These are phyloP conservation scores for Solanum corneliomulleri DNA, from an alignment of 257 asterid genomes.

Conservation along the genomic window DNA sequence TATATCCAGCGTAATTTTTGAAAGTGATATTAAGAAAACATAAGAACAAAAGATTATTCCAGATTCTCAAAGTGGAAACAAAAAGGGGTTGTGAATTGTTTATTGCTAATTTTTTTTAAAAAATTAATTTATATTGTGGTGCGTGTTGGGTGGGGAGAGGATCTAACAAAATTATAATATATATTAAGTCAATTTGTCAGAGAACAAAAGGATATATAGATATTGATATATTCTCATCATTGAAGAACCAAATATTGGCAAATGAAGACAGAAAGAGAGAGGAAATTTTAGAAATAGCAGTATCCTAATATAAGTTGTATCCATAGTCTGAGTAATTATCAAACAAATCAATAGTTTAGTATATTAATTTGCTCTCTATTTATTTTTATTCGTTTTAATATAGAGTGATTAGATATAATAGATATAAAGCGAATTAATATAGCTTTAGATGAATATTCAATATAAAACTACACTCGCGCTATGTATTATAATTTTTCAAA, in stretches of 20 bases:
- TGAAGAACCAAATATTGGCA: background rate
- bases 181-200: background rate
- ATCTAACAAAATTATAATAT: background rate
- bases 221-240: background rate
- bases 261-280: background rate
- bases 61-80: background rate
- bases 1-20: background rate
- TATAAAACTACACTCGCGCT: accelerated
- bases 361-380: background rate
- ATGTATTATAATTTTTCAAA: background rate
- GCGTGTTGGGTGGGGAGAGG: background rate
- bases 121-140: background rate
- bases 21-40: background rate
- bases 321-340: background rate
- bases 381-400: background rate
- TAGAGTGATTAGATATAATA: background rate
- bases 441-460: too few relatives aligned
- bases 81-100: background rate
- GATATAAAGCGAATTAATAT: background rate
- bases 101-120: background rate
- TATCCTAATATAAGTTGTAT: background rate
- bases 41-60: background rate
- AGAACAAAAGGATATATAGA: background rate
- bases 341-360: background rate
- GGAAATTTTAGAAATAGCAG: background rate